A percentile compares a stretch with the other conserved stretches of the same genome.
phyloP scores from a whole-genome alignment of 495 filamentous ascomycete genomes.

The Diplogelasinospora grovesii region DNA sequence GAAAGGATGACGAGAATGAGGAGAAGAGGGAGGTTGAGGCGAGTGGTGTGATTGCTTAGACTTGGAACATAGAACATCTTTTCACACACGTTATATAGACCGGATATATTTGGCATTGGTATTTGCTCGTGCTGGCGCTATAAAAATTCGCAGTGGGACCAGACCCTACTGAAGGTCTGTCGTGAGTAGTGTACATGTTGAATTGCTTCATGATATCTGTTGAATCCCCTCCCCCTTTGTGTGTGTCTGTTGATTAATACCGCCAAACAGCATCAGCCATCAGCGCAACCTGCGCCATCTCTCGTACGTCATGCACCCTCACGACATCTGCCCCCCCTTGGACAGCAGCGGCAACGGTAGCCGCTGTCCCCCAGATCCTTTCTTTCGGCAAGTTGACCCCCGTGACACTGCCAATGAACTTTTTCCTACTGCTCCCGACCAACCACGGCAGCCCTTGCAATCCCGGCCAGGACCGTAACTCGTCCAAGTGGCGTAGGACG shows the following conservation, averaged over 20 bases:
- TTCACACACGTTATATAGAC: too few species aligned
- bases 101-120: too few species aligned
- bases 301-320: constrained; percentile 84
- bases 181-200: too few species aligned
- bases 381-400: constrained; percentile 54
- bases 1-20: constrained; percentile 20
- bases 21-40: constrained; percentile 27
- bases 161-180: too few species aligned
- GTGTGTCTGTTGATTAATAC: too few species aligned
- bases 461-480: constrained; percentile 55
- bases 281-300: constrained; percentile 81
- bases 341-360: constrained; percentile 79
- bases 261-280: constrained; percentile 91
- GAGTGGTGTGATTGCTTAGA: constrained; percentile 23
- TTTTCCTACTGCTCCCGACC: constrained; percentile 82
- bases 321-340: constrained; percentile 93
- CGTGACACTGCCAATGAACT: constrained; percentile 78
- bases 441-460: constrained; percentile 78
- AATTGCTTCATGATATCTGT: too few species aligned
- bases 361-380: constrained; percentile 80
- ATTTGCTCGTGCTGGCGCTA: too few species aligned
- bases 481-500: constrained; percentile 59
- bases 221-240: background rate
- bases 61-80: too few species aligned
- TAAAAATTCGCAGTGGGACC: too few species aligned